These are phyloP conservation scores for Leptomonas seymouri DNA, from an alignment of 208 protist species.

Conservation along the genomic window DNA sequence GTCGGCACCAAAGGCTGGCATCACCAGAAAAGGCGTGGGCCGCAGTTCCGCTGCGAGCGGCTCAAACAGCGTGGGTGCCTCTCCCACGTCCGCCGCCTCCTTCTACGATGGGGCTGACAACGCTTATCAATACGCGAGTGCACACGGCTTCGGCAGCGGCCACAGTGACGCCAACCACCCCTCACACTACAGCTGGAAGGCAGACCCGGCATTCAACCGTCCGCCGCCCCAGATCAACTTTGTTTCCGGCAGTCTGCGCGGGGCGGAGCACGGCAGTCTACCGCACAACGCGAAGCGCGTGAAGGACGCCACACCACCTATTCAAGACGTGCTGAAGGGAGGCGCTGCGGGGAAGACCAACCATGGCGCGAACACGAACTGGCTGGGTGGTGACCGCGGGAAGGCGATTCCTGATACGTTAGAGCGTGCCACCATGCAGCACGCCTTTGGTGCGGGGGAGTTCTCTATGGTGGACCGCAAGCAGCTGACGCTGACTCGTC, in stretches of 20 bases:
- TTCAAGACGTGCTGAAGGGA: constrained; percentile 2
- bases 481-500: constrained; percentile 49
- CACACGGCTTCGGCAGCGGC: constrained; percentile 5
- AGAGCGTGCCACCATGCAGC: constrained; percentile 37
- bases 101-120: constrained; percentile 38
- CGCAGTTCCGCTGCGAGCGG: not conserved
- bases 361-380: constrained; percentile 17
- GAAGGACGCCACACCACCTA: constrained; percentile 6
- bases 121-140: constrained; percentile 13
- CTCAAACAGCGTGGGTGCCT: not conserved
- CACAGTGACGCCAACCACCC: constrained; percentile 26
- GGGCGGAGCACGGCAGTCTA: not conserved
- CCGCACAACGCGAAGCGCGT: constrained; percentile 20
- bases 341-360: not conserved
- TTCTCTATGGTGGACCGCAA: constrained; percentile 68
- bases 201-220: constrained; percentile 29
- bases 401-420: constrained; percentile 26
- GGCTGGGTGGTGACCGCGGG: constrained; percentile 35
- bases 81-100: constrained; percentile 11
- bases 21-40: not conserved
- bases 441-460: constrained; percentile 52
- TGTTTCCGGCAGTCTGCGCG: constrained; percentile 5
- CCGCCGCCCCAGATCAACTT: constrained; percentile 21
- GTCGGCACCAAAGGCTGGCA: not conserved
- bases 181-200: constrained; percentile 54